Base-by-base conservation (phyloP, 345 rosid species). In the Turnera subulata region DNA sequence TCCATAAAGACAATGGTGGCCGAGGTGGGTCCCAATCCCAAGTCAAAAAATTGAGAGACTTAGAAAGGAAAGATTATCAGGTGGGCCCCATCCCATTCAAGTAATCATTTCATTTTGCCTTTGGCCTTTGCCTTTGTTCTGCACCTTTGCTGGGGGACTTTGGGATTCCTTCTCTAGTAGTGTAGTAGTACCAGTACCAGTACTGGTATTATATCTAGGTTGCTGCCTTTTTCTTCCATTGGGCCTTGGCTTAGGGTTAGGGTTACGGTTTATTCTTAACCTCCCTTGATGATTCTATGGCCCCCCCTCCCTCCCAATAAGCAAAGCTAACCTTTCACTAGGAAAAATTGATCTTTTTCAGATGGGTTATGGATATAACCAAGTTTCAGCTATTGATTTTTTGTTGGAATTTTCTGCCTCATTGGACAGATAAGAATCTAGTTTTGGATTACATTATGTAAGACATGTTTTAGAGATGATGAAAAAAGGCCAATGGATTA, bases 1-100 rank as follows among this genome's bases (percentile, higher is more conserved):
- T 88, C 89, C 87, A 80, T 80, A 88, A 88, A 88, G 98, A 88
- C 95, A 81, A 70, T 77, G 95, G 88, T 74, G 89, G 86, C 76
- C 87, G 42, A 71, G 59, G 62, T 73, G 87, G 95, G 78, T 2
- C 85, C 91, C 82, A 72, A 61, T 70, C 84, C 81, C 75, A 75
- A 79, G 78, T 83, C 80, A 78, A 76, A 76, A 76, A 80, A 54
- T 69, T 67, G 67, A 43, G 75, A 52, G 71, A 29, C 35, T 8
- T 29, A 29, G 35, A 29, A 29, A 40, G 13, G 45, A 40, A 40
- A 40, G 45, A 40, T 40, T 40, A 40, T 40, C n/a, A 12, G n/a
- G 45, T 40, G 14, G 45, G 45, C 2, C 45, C 45, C 45, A 40
- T 40, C 45, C 45, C 45, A 40, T 12, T 40, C 45, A 40, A 15